phyloP scores from a whole-genome alignment of 352 stramenopile genomes.

The Thalassiosira sp. region DNA sequence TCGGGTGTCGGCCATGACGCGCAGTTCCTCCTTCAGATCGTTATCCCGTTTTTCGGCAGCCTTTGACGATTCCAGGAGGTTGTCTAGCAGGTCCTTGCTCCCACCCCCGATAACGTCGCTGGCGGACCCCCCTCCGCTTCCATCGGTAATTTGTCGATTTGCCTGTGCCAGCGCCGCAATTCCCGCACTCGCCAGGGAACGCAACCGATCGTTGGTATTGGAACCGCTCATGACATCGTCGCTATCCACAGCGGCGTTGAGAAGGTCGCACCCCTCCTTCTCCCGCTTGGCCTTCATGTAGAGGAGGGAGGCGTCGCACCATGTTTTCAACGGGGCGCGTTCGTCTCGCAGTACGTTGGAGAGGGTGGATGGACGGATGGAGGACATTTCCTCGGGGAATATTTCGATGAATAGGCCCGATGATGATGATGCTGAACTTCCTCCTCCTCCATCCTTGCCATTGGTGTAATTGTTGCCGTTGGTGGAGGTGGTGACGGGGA shows the following conservation, averaged over 20 bases:
- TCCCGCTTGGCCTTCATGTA: conserved; percentile 69
- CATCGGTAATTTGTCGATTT: conserved; percentile 19
- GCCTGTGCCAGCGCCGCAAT: conserved; percentile 71
- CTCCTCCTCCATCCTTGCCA: not conserved
- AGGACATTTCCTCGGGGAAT: conserved; percentile 76
- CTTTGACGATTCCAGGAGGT: conserved; percentile 12
- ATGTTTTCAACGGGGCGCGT: conserved; percentile 52
- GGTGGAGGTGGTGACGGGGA: conserved; percentile 43
- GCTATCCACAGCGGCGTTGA: conserved; percentile 53
- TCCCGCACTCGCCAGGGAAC: conserved; percentile 63
- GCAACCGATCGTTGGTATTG: conserved; percentile 53
- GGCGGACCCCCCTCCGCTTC: not conserved
- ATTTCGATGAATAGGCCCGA: conserved; percentile 74
- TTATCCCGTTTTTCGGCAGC: conserved; percentile 14
- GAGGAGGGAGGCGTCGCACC: conserved; percentile 60
- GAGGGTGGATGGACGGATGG: conserved; percentile 53
- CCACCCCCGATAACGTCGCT: too few species aligned
- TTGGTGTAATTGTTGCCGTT: conserved; percentile 33
- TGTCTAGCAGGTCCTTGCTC: conserved; percentile 1
- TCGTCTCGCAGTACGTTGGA: conserved; percentile 69
- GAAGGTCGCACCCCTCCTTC: conserved; percentile 56
- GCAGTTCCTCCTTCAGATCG: conserved; percentile 55
- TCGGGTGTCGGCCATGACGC: conserved; percentile 60
- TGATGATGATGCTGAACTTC: not conserved
- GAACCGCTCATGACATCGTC: conserved; percentile 47